These are phyloP conservation scores for Mycena galopus DNA, from an alignment of 768 basidiomycete species.

Conservation along the genomic window DNA sequence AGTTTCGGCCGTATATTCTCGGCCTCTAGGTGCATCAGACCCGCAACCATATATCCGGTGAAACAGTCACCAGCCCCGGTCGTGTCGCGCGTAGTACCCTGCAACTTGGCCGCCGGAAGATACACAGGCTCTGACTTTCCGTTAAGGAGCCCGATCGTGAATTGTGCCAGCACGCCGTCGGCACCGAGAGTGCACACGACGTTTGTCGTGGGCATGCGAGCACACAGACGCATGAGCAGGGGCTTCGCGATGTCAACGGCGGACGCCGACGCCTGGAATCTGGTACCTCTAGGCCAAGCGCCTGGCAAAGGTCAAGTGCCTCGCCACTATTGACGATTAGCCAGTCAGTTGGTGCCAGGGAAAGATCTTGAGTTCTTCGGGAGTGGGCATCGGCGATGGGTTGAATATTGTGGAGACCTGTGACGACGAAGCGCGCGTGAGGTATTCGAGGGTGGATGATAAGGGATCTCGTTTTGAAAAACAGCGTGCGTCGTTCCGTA, in stretches of 20 bases:
- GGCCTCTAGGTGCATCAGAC: slow-evolving; percentile 60
- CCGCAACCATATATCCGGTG: slow-evolving; percentile 70
- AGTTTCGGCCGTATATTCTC: slow-evolving; percentile 39
- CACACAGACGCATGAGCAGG: slow-evolving; percentile 34
- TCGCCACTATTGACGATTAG: slow-evolving; percentile 70
- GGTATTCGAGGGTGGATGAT: slow-evolving; percentile 54
- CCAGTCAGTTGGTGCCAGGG: slow-evolving; percentile 69
- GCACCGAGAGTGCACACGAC: slow-evolving; percentile 71
- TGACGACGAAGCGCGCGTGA: slow-evolving; percentile 47
- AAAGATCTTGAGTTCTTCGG: slow-evolving; percentile 54
- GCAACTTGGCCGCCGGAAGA: slow-evolving; percentile 62
- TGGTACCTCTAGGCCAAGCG: slow-evolving; percentile 40
- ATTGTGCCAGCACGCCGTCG: slow-evolving; percentile 62
- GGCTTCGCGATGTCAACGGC: slow-evolving; percentile 13
- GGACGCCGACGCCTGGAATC: not conserved
- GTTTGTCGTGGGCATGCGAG: slow-evolving; percentile 51
- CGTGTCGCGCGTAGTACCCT: slow-evolving; percentile 60
- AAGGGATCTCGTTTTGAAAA: slow-evolving; percentile 71
- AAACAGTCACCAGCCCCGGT: slow-evolving; percentile 79
- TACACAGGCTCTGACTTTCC: slow-evolving; percentile 44
- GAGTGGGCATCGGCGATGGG: slow-evolving; percentile 67
- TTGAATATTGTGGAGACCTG: slow-evolving; percentile 60
- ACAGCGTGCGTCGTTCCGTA: slow-evolving; percentile 63
- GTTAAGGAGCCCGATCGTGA: slow-evolving; percentile 39
- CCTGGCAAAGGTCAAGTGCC: slow-evolving; percentile 51